Conservation (phyloP, 116 monocot genomes). For the Trichopus zeylanicus region DNA sequence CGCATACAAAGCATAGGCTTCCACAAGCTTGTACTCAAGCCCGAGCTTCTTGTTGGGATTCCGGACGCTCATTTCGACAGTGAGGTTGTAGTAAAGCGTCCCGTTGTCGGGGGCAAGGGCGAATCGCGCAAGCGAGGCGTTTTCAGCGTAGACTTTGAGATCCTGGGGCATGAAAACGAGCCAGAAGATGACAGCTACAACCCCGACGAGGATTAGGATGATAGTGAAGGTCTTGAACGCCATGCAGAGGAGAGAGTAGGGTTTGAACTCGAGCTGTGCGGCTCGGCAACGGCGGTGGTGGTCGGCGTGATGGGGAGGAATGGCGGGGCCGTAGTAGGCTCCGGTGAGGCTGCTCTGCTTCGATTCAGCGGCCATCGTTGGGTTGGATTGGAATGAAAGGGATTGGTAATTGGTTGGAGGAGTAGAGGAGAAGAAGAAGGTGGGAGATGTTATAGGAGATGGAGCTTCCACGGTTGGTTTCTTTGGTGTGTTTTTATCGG, state of each 20-base stretch:
- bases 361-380: no score
- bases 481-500: no score
- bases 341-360: no score
- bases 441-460: no score
- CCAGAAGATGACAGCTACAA: neutral
- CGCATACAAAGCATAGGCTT: neutral
- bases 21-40: neutral
- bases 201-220: neutral
- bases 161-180: neutral
- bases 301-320: neutral
- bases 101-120: neutral
- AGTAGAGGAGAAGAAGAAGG: no score
- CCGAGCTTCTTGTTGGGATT: conserved; percentile 1
- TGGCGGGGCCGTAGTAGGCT: neutral
- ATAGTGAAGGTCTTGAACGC: neutral
- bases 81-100: neutral
- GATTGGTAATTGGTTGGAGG: no score
- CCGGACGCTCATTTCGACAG: neutral
- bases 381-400: no score
- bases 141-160: neutral
- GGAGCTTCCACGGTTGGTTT: no score
- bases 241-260: neutral
- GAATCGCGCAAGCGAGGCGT: neutral
- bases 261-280: neutral
- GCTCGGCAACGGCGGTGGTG: neutral